phyloP scores from a whole-genome alignment of 495 filamentous ascomycete genomes.

The Evansstolkia leycettana region DNA sequence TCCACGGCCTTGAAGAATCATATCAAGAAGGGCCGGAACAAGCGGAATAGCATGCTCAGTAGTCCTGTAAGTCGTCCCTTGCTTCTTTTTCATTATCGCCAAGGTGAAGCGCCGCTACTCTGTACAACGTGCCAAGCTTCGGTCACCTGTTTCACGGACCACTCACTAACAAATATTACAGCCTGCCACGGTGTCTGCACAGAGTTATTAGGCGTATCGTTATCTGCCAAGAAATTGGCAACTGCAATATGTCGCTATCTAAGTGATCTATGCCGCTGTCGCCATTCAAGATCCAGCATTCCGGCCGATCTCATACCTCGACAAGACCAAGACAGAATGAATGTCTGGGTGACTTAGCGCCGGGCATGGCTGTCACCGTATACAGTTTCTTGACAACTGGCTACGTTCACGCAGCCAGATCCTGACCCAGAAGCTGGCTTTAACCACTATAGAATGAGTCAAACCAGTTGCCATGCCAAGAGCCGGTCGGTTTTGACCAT shows the following conservation, averaged over 20 bases:
- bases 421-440: too few relatives aligned
- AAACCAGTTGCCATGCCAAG: too few relatives aligned
- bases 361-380: too few relatives aligned
- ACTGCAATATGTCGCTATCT: conserved; percentile 13
- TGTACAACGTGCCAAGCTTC: conserved; percentile 17
- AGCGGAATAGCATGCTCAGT: conserved; percentile 82
- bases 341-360: not conserved
- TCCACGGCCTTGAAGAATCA: conserved; percentile 96
- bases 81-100: conserved; percentile 13
- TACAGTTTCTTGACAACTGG: too few relatives aligned
- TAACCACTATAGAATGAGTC: too few relatives aligned
- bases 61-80: conserved; percentile 60
- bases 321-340: conserved; percentile 4
- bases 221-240: conserved; percentile 12
- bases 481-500: too few relatives aligned
- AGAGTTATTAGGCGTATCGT: conserved; percentile 28
- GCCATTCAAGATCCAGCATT: conserved; percentile 4
- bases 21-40: conserved; percentile 95
- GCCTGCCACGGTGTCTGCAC: conserved; percentile 36
- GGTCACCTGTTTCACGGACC: not conserved
- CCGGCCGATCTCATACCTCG: conserved; percentile 1
- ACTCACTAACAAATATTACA: conserved; percentile 16
- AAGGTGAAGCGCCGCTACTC: conserved; percentile 11
- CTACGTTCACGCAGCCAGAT: too few relatives aligned
- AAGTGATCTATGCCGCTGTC: conserved; percentile 9